phyloP scores from a whole-genome alignment of 139 green algal species.

The Chlamydomonas asymmetrica region DNA sequence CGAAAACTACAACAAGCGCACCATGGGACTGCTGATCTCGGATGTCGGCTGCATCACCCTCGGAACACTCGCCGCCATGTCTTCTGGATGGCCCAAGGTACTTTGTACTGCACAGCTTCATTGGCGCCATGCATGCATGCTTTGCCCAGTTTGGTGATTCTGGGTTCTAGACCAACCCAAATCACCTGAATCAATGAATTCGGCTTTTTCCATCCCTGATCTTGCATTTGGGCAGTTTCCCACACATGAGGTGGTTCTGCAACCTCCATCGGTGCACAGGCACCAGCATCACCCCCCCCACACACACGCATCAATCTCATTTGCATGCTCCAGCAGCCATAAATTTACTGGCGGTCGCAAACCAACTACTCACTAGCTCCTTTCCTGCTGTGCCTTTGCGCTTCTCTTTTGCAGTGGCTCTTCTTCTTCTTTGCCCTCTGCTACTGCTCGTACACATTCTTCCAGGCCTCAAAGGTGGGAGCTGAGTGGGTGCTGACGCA shows the following conservation, averaged over 20 bases:
- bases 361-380: neutral
- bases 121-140: neutral
- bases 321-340: neutral
- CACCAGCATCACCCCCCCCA: no score
- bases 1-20: slow-evolving; percentile 62
- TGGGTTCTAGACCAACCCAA: neutral
- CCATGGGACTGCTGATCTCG: slow-evolving; percentile 52
- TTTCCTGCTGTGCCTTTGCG: neutral
- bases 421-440: slow-evolving; percentile 52
- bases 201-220: neutral
- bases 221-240: no score
- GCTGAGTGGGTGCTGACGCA: neutral
- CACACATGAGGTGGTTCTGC: no score
- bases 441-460: slow-evolving; percentile 59
- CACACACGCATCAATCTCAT: neutral
- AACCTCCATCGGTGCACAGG: no score
- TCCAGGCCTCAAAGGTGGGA: slow-evolving; percentile 41
- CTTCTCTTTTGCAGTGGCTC: slow-evolving; percentile 22
- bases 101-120: neutral
- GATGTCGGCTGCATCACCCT: slow-evolving; percentile 44
- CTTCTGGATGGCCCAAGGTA: slow-evolving; percentile 4
- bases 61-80: slow-evolving; percentile 32
- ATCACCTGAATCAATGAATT: neutral
- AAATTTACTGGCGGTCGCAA: neutral
- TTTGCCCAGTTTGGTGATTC: neutral